Conservation (phyloP, 805 yeast species). For the Cyberlindnera euphorbiiphila region DNA sequence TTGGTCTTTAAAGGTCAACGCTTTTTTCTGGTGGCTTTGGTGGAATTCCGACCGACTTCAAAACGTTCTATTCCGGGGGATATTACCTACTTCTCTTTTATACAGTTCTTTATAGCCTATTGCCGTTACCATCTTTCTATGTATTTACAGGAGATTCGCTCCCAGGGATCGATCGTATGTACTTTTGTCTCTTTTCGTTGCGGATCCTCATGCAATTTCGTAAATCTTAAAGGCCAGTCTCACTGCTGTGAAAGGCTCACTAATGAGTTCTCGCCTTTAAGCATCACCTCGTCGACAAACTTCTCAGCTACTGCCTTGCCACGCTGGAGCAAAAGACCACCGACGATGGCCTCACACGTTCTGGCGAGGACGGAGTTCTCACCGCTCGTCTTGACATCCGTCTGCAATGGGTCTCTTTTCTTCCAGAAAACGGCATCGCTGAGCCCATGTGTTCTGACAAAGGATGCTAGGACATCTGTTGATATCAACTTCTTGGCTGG, state of each 20-base stretch:
- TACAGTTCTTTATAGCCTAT: background rate
- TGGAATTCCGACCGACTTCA: background rate
- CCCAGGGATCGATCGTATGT: too few species aligned
- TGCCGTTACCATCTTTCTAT: too few species aligned
- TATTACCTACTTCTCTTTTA: background rate
- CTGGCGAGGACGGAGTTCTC: constrained; percentile 51
- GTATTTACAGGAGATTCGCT: constrained; percentile 3
- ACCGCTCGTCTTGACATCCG: constrained; percentile 46
- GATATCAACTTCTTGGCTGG: constrained; percentile 49
- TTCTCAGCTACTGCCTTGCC: constrained; percentile 57
- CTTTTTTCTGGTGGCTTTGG: background rate
- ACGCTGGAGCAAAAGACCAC: constrained; percentile 60
- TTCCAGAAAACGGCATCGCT: constrained; percentile 64
- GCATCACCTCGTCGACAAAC: constrained; percentile 52
- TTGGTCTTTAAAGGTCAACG: too few species aligned
- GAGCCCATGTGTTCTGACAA: constrained; percentile 46
- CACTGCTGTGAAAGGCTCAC: constrained; percentile 12
- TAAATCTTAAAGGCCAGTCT: too few species aligned
- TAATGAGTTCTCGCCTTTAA: constrained; percentile 25
- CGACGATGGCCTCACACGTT: constrained; percentile 58
- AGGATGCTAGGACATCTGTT: constrained; percentile 46
- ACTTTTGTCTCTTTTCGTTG: too few species aligned
- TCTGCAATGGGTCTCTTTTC: constrained; percentile 45
- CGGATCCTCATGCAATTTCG: too few species aligned
- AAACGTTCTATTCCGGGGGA: background rate